Conservation (phyloP, 768 basidiomycete species). For the Rhizopogon sp. region DNA sequence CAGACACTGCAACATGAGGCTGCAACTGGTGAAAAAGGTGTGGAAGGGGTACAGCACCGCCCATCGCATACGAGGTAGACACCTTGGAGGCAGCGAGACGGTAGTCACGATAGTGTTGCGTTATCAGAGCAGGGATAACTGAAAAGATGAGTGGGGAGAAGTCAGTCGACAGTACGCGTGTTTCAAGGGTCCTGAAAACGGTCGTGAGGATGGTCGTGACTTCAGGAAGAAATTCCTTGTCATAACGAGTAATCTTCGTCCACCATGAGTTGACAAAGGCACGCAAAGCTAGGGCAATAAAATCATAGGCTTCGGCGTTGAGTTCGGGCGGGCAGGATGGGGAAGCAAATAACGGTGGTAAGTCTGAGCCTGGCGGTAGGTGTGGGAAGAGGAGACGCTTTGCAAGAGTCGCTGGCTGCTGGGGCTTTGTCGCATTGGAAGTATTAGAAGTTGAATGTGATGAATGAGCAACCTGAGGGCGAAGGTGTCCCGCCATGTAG, state of each 20-base stretch:
- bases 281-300: conserved; percentile 73
- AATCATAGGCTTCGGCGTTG: conserved; percentile 55
- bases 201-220: conserved; percentile 54
- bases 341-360: conserved; percentile 51
- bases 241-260: conserved; percentile 76
- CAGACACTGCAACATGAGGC: conserved; percentile 74
- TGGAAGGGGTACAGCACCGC: conserved; percentile 56
- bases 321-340: conserved; percentile 47
- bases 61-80: conserved; percentile 64
- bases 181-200: conserved; percentile 58
- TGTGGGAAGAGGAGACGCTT: conserved; percentile 64
- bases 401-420: conserved; percentile 34
- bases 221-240: conserved; percentile 77
- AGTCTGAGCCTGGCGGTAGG: conserved; percentile 34
- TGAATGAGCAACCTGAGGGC: conserved; percentile 9
- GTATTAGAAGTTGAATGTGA: conserved; percentile 20
- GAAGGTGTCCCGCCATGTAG: conserved; percentile 3
- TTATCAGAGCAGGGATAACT: conserved; percentile 60
- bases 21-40: conserved; percentile 78
- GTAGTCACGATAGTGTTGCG: conserved; percentile 78
- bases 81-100: conserved; percentile 60
- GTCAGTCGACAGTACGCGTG: conserved; percentile 49
- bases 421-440: conserved; percentile 9
- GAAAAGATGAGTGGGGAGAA: conserved; percentile 55
- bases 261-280: conserved; percentile 85